Evolutionary conservation across 495 filamentous ascomycete genomes (phyloP), one percentile per base, ranked within the genome.

Genomic region (Melanomma pulvis-pyrius): DNA sequence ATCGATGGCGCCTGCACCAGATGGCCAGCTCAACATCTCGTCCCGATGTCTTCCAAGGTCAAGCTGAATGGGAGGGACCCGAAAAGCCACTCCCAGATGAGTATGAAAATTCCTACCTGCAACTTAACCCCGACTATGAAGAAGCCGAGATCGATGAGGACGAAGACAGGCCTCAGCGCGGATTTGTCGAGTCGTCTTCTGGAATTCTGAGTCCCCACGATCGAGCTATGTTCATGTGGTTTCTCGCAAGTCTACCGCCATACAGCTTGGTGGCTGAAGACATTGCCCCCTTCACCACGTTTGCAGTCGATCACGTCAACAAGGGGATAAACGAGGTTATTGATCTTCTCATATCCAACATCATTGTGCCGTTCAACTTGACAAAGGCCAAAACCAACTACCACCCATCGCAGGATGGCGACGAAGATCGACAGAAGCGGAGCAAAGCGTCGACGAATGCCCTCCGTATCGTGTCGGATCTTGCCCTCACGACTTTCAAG

Each of bases 221-320:
- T 44, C 39, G 39, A 44, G n/a, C 39, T 15, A 44, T 44, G 39
- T 44, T 44, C 8, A 44, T 44, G 39, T 44, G 39, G 39, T 15
- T 44, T 44, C 39, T 44, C n/a, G 39, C 39, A 17, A 44, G n/a
- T 15, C 39, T 44, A 17, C 39, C 39, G 17, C 39, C 39, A n/a
- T 44, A 11, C 39, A 44, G 2, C 17, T n/a, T 44, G n/a, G 17
- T 44, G 39, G 39, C 39, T 17, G 39, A 44, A 44, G 39, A 44
- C 39, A 44, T 44, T 17, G 39, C 39, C 8, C 84, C 92, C 3
- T 80, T 97, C 2, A 93, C 92, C 2, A 84, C 89, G 25, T 97
- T 98, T 73, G 94, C 93, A 13, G 93, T 97, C 66, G 88, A 89
- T 1, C 90, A 97, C 74, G 91, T 91, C 1, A 91, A 88, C 2